A percentile compares a stretch with the other conserved stretches of the same genome.
Evolutionary conservation across 78 protist species (phyloP).

Genomic region (Salpingoeca rosetta): DNA sequence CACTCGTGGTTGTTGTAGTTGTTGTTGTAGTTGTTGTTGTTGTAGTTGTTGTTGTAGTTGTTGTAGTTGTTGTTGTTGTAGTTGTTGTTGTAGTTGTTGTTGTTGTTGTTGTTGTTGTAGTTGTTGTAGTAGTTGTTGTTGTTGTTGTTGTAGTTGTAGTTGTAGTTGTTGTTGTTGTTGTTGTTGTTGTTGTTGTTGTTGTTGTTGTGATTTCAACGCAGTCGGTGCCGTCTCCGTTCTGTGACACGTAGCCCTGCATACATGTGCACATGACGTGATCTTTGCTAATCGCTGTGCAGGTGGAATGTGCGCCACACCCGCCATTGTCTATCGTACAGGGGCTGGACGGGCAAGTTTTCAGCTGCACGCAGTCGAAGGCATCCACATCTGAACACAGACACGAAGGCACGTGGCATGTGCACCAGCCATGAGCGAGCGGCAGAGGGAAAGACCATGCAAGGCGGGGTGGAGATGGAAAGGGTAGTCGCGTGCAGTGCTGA

Average conservation of each 20-base stretch:
- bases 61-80: background rate
- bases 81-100: background rate
- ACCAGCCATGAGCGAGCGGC: too few species aligned
- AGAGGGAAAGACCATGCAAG: too few species aligned
- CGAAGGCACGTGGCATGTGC: background rate
- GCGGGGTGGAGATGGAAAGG: too few species aligned
- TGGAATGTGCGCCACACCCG: too few species aligned
- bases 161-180: background rate
- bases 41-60: background rate
- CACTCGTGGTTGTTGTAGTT: background rate
- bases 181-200: background rate
- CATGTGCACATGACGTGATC: background rate
- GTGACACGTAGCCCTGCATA: background rate
- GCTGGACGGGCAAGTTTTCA: background rate
- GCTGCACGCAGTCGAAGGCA: background rate
- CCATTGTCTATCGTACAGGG: background rate
- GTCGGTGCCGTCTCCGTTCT: background rate
- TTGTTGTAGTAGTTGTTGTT: background rate
- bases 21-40: background rate
- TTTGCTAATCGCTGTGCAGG: background rate
- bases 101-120: background rate
- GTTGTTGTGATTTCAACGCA: background rate
- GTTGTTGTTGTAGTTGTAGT: background rate
- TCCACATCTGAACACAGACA: background rate
- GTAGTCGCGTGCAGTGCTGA: too few species aligned